Percentiles rank a stretch among this genome's conserved stretches.
These are phyloP conservation scores for Eleusine coracana DNA, from an alignment of 176 grass and related monocot species.

Conservation along the genomic window DNA sequence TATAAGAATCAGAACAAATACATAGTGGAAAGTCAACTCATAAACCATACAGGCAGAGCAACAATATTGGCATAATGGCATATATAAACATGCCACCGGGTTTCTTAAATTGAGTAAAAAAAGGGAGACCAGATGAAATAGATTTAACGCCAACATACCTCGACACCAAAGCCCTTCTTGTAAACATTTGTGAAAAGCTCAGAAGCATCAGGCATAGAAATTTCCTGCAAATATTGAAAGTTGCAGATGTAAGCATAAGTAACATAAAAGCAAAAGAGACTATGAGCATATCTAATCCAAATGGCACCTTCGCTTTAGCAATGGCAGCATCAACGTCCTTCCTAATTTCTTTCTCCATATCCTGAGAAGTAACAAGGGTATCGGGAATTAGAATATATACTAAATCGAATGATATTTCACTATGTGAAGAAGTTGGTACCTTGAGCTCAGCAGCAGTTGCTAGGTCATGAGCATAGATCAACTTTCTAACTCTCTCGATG, in stretches of 20 bases:
- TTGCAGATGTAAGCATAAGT: conserved; percentile 38
- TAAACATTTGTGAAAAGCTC: conserved; percentile 93
- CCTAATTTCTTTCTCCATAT: conserved; percentile 91
- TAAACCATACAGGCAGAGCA: background rate
- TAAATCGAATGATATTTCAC: background rate
- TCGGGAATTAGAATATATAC: conserved; percentile 4
- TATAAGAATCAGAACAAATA: background rate
- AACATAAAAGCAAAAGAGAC: conserved; percentile 23
- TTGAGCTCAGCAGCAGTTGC: conserved; percentile 82
- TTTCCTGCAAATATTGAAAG: conserved; percentile 65
- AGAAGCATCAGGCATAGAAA: conserved; percentile 78
- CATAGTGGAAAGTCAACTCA: background rate
- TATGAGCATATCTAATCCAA: conserved; percentile 15
- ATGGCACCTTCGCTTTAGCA: conserved; percentile 79
- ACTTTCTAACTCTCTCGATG: conserved; percentile 90
- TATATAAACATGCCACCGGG: background rate
- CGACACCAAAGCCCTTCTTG: conserved; percentile 70
- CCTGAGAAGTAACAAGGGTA: conserved; percentile 50
- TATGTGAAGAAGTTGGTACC: conserved; percentile 47
- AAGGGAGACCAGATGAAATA: background rate
- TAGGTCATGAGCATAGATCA: conserved; percentile 81
- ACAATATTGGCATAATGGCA: background rate
- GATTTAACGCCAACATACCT: conserved; percentile 57
- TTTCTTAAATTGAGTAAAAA: background rate
- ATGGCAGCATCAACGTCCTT: conserved; percentile 89